Evolutionary conservation across 192 early-diverging fungal species (phyloP).

Genomic region (Globomyces pollinis-pini): DNA sequence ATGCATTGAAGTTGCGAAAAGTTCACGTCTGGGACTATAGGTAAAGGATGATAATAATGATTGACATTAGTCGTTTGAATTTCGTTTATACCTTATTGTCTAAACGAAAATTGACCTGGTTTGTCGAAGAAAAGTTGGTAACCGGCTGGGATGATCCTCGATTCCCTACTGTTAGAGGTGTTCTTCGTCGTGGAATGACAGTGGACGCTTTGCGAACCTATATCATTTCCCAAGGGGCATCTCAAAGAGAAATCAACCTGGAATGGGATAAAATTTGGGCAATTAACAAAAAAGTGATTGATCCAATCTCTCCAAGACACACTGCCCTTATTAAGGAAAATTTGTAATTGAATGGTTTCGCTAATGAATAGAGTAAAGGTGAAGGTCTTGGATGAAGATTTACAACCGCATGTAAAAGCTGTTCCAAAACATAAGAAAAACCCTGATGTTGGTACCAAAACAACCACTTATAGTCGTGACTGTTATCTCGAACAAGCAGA

Average conservation of each 20-base stretch:
- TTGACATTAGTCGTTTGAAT: conserved; percentile 83
- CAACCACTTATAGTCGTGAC: conserved; percentile 65
- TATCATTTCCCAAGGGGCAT: conserved; percentile 96
- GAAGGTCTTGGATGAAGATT: conserved; percentile 54
- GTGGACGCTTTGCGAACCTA: conserved; percentile 95
- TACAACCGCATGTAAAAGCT: conserved; percentile 49
- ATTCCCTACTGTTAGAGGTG: conserved; percentile 61
- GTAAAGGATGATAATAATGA: too few relatives aligned
- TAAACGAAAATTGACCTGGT: conserved; percentile 97
- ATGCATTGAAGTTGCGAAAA: conserved; percentile 72
- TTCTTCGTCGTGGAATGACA: conserved; percentile 93
- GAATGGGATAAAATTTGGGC: conserved; percentile 99
- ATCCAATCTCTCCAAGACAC: conserved; percentile 89
- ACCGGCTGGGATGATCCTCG: conserved; percentile 54
- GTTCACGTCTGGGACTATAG: conserved; percentile 97
- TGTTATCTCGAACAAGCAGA: conserved; percentile 83
- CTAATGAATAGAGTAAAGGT: conserved; percentile 20
- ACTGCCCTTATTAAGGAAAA: conserved; percentile 64
- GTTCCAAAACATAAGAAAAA: conserved; percentile 96
- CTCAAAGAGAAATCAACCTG: conserved; percentile 81
- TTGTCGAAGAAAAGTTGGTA: conserved; percentile 81
- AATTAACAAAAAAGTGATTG: conserved; percentile 91
- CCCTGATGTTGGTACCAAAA: conserved; percentile 80
- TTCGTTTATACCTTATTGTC: conserved; percentile 98
- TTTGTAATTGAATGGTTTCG: conserved; percentile 61